Conservation (phyloP, 2,329 filamentous ascomycete genomes). For the Pyricularia sp. region DNA sequence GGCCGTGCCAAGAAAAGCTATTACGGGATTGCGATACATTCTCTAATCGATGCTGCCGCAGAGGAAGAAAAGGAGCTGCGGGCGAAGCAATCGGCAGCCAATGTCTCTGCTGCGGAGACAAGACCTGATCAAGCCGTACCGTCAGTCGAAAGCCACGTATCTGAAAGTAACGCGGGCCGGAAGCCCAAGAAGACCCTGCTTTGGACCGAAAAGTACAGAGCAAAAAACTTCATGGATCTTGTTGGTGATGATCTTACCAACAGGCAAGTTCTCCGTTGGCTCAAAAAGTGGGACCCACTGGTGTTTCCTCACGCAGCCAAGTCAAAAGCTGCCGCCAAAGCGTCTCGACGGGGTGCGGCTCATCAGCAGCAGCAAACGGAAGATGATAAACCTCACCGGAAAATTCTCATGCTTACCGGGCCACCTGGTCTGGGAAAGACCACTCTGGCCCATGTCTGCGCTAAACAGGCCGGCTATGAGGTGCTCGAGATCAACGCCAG, state of each 20-base stretch:
- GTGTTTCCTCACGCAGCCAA: constrained; percentile 75
- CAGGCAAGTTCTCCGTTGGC: constrained; percentile 79
- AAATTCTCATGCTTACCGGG: constrained; percentile 83
- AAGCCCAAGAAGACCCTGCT: constrained; percentile 48
- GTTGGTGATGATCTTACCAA: constrained; percentile 94
- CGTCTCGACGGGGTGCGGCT: constrained; percentile 20
- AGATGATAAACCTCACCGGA: constrained; percentile 71
- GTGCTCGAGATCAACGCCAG: constrained; percentile 97
- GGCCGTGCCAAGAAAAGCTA: constrained; percentile 67
- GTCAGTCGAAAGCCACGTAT: constrained; percentile 28
- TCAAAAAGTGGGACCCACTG: constrained; percentile 87
- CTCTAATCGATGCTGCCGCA: constrained; percentile 63
- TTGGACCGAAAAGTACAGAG: constrained; percentile 98
- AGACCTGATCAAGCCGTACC: constrained; percentile 23
- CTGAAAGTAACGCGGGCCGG: constrained; percentile 17
- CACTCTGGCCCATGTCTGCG: constrained; percentile 91
- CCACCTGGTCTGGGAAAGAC: constrained; percentile 94
- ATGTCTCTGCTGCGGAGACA: not conserved
- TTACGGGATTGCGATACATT: constrained; percentile 89
- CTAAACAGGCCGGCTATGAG: constrained; percentile 90
- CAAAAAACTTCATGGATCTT: constrained; percentile 82
- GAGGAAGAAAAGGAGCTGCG: constrained; percentile 39
- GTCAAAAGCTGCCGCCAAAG: constrained; percentile 33
- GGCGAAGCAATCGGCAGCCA: constrained; percentile 13
- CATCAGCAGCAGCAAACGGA: constrained; percentile 36